These are phyloP conservation scores for Ogataea trehaloabstinens DNA, from an alignment of 805 yeast species.

Conservation along the genomic window DNA sequence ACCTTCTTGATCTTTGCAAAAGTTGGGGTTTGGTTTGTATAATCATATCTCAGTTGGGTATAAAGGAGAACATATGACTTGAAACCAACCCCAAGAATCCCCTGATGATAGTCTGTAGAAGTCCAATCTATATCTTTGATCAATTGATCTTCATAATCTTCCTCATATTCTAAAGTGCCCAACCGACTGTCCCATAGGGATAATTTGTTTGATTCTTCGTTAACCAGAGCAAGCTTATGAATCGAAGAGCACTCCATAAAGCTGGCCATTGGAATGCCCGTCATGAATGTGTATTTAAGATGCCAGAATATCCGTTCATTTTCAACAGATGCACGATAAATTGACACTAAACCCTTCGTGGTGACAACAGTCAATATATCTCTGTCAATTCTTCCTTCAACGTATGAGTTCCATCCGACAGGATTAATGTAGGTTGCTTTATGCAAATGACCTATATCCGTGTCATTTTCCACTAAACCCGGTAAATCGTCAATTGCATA, in stretches of 20 bases:
- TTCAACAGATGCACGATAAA: conserved; percentile 42
- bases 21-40: conserved; percentile 75
- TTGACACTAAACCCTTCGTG: conserved; percentile 44
- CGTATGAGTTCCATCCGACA: conserved; percentile 47
- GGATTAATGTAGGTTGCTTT: conserved; percentile 59
- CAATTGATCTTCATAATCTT: conserved; percentile 33
- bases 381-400: conserved; percentile 28
- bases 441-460: conserved; percentile 25
- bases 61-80: conserved; percentile 59
- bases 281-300: conserved; percentile 46
- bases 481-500: conserved; percentile 35
- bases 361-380: conserved; percentile 61
- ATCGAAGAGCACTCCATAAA: conserved; percentile 72
- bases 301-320: conserved; percentile 47
- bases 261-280: conserved; percentile 53
- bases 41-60: conserved; percentile 84
- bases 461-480: conserved; percentile 25
- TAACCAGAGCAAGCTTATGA: conserved; percentile 74
- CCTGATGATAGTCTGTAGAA: conserved; percentile 58
- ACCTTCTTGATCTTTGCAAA: conserved; percentile 74
- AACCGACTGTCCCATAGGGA: conserved; percentile 79
- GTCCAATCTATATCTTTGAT: conserved; percentile 90
- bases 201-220: conserved; percentile 46
- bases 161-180: conserved; percentile 64
- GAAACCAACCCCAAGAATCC: conserved; percentile 81